These are phyloP conservation scores for Monoraphidium neglectum DNA, from an alignment of 139 green algal species.

Conservation along the genomic window DNA sequence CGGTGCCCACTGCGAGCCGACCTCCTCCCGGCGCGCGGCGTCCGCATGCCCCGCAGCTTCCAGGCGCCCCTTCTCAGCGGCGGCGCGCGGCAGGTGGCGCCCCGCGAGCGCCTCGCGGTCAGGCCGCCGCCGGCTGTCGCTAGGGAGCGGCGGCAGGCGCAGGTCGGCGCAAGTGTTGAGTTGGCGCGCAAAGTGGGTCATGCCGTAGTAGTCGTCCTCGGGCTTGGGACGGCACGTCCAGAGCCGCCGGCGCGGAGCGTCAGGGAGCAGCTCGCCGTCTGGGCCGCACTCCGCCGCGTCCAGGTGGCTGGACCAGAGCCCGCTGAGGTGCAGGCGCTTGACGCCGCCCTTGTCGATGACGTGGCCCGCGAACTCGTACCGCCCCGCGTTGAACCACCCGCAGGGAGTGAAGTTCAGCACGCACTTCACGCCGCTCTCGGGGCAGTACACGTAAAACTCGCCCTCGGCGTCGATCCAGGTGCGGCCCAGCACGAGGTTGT, in stretches of 20 bases:
- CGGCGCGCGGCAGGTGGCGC: slow-evolving; percentile 52
- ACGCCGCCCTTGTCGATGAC: slow-evolving; percentile 49
- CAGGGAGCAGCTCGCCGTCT: slow-evolving; percentile 61
- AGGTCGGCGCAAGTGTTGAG: slow-evolving; percentile 69
- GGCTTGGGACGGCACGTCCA: slow-evolving; percentile 82
- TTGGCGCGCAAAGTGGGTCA: slow-evolving; percentile 88
- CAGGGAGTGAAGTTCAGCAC: slow-evolving; percentile 89
- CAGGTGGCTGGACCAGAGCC: slow-evolving; percentile 86
- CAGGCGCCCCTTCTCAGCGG: slow-evolving; percentile 72
- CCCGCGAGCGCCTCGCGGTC: slow-evolving; percentile 66
- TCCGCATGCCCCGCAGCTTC: slow-evolving; percentile 85
- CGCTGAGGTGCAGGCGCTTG: slow-evolving; percentile 68
- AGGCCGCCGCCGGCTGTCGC: slow-evolving; percentile 71
- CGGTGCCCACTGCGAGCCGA: slow-evolving; percentile 64
- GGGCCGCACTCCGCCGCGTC: slow-evolving; percentile 72
- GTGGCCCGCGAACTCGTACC: slow-evolving; percentile 73
- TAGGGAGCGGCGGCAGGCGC: slow-evolving; percentile 57
- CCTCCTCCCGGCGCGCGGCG: slow-evolving; percentile 17
- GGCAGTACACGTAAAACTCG: slow-evolving; percentile 79
- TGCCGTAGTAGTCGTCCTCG: slow-evolving; percentile 84
- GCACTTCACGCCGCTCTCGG: slow-evolving; percentile 70
- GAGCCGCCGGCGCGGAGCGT: slow-evolving; percentile 53
- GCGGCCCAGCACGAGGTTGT: slow-evolving; percentile 93
- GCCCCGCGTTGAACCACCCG: slow-evolving; percentile 89
- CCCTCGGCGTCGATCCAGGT: slow-evolving; percentile 95